phyloP scores from a whole-genome alignment of 116 monocot genomes.

The Phalaenopsis hybrid region DNA sequence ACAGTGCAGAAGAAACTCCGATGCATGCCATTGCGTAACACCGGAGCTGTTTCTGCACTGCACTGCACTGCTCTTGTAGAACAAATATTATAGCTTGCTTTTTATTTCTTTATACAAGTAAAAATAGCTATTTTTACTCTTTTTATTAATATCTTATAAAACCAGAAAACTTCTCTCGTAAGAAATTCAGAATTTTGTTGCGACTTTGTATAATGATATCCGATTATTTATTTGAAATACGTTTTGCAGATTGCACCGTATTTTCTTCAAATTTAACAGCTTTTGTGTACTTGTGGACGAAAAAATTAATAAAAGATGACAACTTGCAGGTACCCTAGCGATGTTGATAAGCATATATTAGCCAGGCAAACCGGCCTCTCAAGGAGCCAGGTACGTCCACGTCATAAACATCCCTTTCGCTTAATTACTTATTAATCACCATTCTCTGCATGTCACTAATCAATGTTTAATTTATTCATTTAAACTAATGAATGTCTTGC shows the following conservation, averaged over 20 bases:
- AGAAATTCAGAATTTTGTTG: too few species aligned
- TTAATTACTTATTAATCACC: not conserved
- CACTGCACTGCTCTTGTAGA: too few species aligned
- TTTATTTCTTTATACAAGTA: too few species aligned
- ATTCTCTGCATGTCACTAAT: not conserved
- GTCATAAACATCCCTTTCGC: constrained; percentile 3
- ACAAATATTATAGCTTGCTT: too few species aligned
- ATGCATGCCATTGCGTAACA: too few species aligned
- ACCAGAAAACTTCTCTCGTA: not conserved
- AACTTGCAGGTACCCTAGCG: constrained; percentile 30
- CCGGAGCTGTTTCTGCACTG: too few species aligned
- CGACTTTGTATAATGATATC: not conserved
- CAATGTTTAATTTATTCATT: not conserved
- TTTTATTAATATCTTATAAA: not conserved
- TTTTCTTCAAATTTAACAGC: not conserved
- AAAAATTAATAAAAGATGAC: constrained; percentile 5
- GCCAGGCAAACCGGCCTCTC: constrained; percentile 31
- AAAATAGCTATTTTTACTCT: too few species aligned
- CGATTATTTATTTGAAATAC: too few species aligned
- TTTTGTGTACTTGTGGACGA: not conserved
- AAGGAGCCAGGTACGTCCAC: constrained; percentile 21
- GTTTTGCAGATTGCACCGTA: not conserved
- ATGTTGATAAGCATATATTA: constrained; percentile 33
- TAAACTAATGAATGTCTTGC: not conserved
- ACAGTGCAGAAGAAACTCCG: too few species aligned